Conservation (phyloP, 176 grass and related monocot species). For the Paspalum notatum region DNA sequence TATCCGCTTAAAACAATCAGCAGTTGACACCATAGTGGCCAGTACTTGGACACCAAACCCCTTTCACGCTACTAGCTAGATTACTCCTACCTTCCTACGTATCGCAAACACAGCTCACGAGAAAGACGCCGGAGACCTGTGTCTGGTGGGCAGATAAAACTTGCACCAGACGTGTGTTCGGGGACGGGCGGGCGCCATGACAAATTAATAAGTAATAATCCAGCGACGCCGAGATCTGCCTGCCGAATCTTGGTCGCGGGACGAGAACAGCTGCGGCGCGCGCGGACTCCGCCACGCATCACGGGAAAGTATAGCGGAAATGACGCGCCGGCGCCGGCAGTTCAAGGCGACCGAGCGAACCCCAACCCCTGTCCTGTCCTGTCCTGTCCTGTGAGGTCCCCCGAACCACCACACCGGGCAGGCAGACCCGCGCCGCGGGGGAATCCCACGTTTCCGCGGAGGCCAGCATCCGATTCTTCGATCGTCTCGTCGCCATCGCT, state of each 20-base stretch:
- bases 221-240: slow-evolving; percentile 16
- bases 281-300: neutral
- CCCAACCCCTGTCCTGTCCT: too few species aligned
- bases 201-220: too few species aligned
- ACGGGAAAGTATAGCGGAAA: neutral
- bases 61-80: neutral
- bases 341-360: too few species aligned
- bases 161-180: neutral
- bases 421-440: too few species aligned
- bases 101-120: neutral
- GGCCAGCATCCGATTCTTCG: too few species aligned
- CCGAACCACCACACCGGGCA: too few species aligned
- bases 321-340: too few species aligned
- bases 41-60: neutral
- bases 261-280: neutral
- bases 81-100: neutral
- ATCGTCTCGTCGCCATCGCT: too few species aligned
- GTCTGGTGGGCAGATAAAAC: too few species aligned
- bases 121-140: neutral
- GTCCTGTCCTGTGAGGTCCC: too few species aligned
- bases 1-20: neutral
- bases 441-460: too few species aligned
- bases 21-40: neutral
- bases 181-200: slow-evolving; percentile 20
- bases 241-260: neutral